A percentile compares a stretch with the other conserved stretches of the same genome.
phyloP scores from a whole-genome alignment of 352 stramenopile species.

The Pythium periplocum region DNA sequence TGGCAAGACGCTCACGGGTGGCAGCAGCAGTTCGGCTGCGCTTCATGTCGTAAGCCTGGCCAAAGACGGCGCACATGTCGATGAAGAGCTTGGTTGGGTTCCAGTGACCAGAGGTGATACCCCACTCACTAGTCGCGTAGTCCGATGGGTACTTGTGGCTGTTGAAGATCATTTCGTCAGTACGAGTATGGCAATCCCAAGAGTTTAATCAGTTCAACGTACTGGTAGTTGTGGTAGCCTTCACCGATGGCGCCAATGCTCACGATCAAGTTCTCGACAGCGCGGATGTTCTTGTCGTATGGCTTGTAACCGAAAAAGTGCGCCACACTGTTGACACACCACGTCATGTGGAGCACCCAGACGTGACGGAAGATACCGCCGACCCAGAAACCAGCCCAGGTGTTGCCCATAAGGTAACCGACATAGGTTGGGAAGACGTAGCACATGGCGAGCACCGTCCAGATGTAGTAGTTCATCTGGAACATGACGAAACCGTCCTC shows the following conservation, averaged over 20 bases:
- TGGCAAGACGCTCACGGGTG: constrained; percentile 63
- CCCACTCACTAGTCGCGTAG: constrained; percentile 97
- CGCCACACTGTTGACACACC: constrained; percentile 97
- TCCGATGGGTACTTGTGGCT: constrained; percentile 99
- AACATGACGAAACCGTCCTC: constrained; percentile 94
- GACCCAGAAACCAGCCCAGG: constrained; percentile 95
- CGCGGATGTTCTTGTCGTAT: constrained; percentile 94
- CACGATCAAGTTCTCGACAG: constrained; percentile 96
- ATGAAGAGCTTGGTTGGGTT: constrained; percentile 99
- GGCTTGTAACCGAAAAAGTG: constrained; percentile 99
- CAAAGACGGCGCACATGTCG: constrained; percentile 89
- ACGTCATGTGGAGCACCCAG: constrained; percentile 97
- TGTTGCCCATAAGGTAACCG: constrained; percentile 86
- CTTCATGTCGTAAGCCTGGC: constrained; percentile 95
- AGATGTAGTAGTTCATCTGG: constrained; percentile 93
- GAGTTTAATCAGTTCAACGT: constrained; percentile 12
- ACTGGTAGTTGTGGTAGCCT: constrained; percentile 99
- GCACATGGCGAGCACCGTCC: constrained; percentile 93
- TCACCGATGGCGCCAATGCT: constrained; percentile 95
- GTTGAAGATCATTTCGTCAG: constrained; percentile 7
- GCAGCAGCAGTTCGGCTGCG: constrained; percentile 82
- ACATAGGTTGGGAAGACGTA: constrained; percentile 93
- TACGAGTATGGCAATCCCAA: no score
- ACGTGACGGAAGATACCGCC: constrained; percentile 94
- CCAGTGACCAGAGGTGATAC: constrained; percentile 93